Base-by-base conservation (phyloP, 139 green algal genomes). In the Mychonastes homosphaera region DNA sequence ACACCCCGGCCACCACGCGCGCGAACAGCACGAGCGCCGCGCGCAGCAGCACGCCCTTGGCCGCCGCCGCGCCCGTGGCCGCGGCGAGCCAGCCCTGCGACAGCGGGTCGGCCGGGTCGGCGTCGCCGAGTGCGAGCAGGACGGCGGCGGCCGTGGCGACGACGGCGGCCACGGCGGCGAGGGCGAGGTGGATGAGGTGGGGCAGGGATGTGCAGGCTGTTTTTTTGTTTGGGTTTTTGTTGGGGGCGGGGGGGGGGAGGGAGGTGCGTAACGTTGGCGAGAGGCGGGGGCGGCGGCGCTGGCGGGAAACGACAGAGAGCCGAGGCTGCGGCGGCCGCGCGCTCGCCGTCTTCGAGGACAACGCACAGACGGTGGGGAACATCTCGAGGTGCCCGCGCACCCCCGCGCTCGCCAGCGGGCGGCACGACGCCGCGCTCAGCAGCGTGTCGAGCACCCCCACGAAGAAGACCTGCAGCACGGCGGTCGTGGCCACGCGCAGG, bases 181-280 rank as follows among this genome's bases (percentile, higher is more conserved):
- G 50, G 3, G 48, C 52, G 1, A 70, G n/a, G 23, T 64, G 43
- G 2, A 43, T 36, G n/a, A 74, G 33, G 53, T 82, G 71, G 6
- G 75, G 75, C 63, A 74, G 67, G 1, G n/a, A 7, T 43, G 64
- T 41, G 58, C 75, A 82, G 15, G 63, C 57, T 74, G 65, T 10
- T 16, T 12, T 9, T n/a, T n/a, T n/a, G n/a, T n/a, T n/a, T n/a
- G n/a, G n/a, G n/a, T n/a, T n/a, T n/a, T n/a, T n/a, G n/a, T n/a
- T n/a, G 6, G 27, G 9, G 7, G 35, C 35, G 35, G n/a, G 3
- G n/a, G 35, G 34, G 35, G 4, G 53, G n/a, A 23, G 2, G 9
- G 51, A 15, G 51, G 33, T 24, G 51, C 19, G 27, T 40, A 19
- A 26, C 16, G 2, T 19, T 23, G 24, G 45, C 24, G 45, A 52